phyloP scores from a whole-genome alignment of 208 protist genomes.

The Acanthamoeba lenticulata region DNA sequence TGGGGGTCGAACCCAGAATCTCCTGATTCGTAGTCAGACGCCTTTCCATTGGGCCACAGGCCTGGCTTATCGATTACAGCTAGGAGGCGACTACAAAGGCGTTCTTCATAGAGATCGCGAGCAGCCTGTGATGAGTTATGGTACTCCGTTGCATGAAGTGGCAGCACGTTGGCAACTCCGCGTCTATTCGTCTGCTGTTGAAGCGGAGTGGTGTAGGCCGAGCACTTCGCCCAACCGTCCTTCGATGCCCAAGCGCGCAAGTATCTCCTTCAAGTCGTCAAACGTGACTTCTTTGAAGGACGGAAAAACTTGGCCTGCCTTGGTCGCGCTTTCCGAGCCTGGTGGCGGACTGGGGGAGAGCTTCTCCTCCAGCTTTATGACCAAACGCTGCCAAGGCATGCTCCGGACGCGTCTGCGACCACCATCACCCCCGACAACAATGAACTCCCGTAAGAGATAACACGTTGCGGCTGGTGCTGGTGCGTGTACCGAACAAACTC shows the following conservation, averaged over 20 bases:
- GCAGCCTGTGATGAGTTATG: no score
- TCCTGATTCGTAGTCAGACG: no score
- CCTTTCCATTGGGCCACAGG: no score
- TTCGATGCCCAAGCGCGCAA: not conserved
- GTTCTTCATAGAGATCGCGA: no score
- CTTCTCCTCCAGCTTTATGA: not conserved
- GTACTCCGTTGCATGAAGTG: no score
- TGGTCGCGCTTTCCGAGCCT: not conserved
- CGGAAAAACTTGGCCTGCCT: not conserved
- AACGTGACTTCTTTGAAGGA: slow-evolving; percentile 1
- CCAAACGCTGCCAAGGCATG: not conserved
- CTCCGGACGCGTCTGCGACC: not conserved
- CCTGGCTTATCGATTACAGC: no score
- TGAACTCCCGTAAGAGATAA: not conserved
- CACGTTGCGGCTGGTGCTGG: not conserved
- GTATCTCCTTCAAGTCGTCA: not conserved
- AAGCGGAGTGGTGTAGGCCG: not conserved
- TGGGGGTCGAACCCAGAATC: no score
- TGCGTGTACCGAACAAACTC: slow-evolving; percentile 7
- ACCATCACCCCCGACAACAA: no score
- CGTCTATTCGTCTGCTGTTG: no score
- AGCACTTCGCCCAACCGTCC: not conserved
- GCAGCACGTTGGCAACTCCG: no score
- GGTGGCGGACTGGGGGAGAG: not conserved
- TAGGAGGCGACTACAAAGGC: no score